Conservation (phyloP, 495 filamentous ascomycete species). For the Neurospora sp. region DNA sequence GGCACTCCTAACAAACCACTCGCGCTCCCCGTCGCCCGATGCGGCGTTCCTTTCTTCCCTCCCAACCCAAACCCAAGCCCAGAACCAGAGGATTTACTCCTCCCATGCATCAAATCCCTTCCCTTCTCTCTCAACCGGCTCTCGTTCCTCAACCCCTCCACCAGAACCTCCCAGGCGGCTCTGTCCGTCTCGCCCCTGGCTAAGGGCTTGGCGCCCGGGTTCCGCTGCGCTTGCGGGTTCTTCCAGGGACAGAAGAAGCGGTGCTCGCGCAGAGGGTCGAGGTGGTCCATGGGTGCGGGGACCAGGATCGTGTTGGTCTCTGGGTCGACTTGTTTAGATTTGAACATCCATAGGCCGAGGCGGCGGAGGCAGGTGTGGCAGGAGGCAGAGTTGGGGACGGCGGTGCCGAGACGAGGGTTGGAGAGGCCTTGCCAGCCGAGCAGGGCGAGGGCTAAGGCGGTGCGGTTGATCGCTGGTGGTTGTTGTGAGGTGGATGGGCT, state of each 20-base stretch:
- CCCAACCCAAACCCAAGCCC: slow-evolving; percentile 1
- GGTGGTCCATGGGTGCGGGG: slow-evolving; percentile 48
- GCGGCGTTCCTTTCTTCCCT: slow-evolving; percentile 1
- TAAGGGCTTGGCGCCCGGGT: slow-evolving; percentile 23
- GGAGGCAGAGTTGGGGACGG: slow-evolving; percentile 54
- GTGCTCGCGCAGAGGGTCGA: slow-evolving; percentile 61
- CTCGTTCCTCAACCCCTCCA: slow-evolving; percentile 35
- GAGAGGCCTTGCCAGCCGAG: slow-evolving; percentile 75
- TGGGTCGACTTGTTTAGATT: slow-evolving; percentile 41
- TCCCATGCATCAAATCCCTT: slow-evolving; percentile 5
- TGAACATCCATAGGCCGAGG: slow-evolving; percentile 92
- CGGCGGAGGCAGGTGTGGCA: slow-evolving; percentile 82
- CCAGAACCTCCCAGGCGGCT: slow-evolving; percentile 36
- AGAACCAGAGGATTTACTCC: slow-evolving; percentile 12
- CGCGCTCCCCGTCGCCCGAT: neutral
- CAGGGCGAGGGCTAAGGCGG: slow-evolving; percentile 65
- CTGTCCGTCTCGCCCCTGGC: slow-evolving; percentile 15
- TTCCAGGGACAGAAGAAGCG: slow-evolving; percentile 79
- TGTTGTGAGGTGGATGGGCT: neutral
- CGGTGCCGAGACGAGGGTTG: slow-evolving; percentile 43
- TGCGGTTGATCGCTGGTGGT: slow-evolving; percentile 38
- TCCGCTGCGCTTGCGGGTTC: slow-evolving; percentile 47
- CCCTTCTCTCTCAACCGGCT: slow-evolving; percentile 26
- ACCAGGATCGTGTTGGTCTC: slow-evolving; percentile 38
- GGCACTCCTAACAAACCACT: neutral